Evolutionary conservation across 164 flowering plant genomes (phyloP).

Genomic region (Buxus sempervirens): DNA sequence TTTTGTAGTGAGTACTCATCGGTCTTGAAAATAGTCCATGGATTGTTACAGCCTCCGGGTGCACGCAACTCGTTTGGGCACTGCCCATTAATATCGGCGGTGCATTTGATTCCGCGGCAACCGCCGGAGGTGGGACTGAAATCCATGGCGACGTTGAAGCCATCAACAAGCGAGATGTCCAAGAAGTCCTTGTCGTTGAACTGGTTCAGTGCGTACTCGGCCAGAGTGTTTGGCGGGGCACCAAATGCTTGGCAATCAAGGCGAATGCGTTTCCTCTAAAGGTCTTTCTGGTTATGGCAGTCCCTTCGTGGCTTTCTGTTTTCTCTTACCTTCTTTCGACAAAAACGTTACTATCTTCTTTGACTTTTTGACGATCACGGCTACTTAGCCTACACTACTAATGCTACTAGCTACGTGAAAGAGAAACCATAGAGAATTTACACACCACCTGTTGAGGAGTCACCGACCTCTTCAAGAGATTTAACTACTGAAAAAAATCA

Average conservation of each 20-base stretch:
- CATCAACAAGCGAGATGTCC: conserved; percentile 30
- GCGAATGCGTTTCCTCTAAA: too few relatives aligned
- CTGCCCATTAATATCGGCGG: conserved; percentile 20
- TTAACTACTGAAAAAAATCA: too few relatives aligned
- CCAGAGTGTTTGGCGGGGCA: conserved; percentile 20
- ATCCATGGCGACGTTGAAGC: conserved; percentile 35
- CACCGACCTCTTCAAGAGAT: too few relatives aligned
- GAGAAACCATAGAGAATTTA: too few relatives aligned
- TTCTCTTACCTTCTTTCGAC: too few relatives aligned
- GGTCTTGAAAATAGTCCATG: conserved; percentile 27
- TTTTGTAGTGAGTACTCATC: conserved; percentile 25
- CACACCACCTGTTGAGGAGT: too few relatives aligned
- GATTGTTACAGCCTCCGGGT: conserved; percentile 32
- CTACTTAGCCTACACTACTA: too few relatives aligned
- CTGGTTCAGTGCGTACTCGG: conserved; percentile 23
- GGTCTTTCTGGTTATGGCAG: too few relatives aligned
- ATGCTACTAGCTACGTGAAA: too few relatives aligned
- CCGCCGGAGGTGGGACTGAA: conserved; percentile 16
- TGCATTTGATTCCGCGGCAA: conserved; percentile 15
- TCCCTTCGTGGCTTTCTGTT: too few relatives aligned
- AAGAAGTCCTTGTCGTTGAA: conserved; percentile 23
- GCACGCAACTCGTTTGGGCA: conserved; percentile 28
- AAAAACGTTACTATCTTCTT: too few relatives aligned
- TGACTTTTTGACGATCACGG: too few relatives aligned
- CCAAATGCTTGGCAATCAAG: conserved; percentile 16